Evolutionary conservation across 345 rosid species (phyloP).

Genomic region (Gossypium turneri): DNA sequence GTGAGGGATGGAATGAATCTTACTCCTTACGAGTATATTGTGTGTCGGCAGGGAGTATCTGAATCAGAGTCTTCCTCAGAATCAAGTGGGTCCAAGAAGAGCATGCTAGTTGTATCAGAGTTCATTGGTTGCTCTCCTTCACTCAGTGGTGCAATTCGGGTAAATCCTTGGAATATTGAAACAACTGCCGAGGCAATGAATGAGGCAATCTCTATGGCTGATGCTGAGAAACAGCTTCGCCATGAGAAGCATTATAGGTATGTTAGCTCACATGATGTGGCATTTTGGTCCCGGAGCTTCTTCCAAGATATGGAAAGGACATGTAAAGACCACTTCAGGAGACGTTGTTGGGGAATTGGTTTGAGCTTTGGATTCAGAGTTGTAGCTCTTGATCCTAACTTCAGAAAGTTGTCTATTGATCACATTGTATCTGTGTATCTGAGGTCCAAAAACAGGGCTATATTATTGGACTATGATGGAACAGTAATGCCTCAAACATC

Average conservation of each 20-base stretch:
- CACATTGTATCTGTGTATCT: constrained; percentile 48
- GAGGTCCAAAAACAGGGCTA: constrained; percentile 56
- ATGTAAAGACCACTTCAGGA: constrained; percentile 63
- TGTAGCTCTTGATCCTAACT: constrained; percentile 69
- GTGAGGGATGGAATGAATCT: constrained; percentile 89
- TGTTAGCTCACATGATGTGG: constrained; percentile 68
- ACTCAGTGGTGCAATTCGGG: constrained; percentile 71
- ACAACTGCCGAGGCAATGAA: constrained; percentile 72
- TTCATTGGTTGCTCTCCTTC: constrained; percentile 89
- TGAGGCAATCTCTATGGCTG: constrained; percentile 59
- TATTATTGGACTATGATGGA: constrained; percentile 68
- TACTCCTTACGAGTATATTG: constrained; percentile 65
- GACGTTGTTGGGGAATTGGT: constrained; percentile 72
- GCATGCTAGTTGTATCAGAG: constrained; percentile 76
- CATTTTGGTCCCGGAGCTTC: constrained; percentile 71
- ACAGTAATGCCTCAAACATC: constrained; percentile 67
- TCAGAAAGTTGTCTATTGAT: constrained; percentile 55
- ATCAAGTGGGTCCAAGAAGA: constrained; percentile 45
- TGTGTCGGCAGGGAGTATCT: constrained; percentile 61
- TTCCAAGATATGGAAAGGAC: constrained; percentile 70
- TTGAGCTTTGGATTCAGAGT: constrained; percentile 72
- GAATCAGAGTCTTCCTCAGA: constrained; percentile 33
- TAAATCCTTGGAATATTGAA: constrained; percentile 73
- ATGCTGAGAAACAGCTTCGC: constrained; percentile 66
- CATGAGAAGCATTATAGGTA: constrained; percentile 94